Base-by-base conservation (phyloP, 495 filamentous ascomycete genomes). In the Penicillium tannophilum region DNA sequence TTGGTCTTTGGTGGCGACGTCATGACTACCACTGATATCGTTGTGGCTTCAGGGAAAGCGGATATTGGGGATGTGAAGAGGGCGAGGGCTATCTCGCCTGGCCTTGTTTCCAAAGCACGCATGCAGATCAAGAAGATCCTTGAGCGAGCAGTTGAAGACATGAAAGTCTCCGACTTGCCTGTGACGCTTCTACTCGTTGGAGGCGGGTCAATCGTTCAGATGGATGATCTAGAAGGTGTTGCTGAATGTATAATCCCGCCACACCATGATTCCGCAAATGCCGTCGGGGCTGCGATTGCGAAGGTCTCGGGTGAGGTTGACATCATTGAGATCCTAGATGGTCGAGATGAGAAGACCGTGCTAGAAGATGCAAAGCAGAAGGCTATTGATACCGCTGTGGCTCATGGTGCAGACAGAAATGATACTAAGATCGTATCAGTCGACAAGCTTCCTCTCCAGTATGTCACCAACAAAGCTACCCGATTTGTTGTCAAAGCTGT, bases 231-330 rank as follows among this genome's bases (percentile, higher is more conserved):
- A 1, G 50, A 64, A 17, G 62, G 59, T 10, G 62, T 68, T 11
- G 54, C 55, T 16, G 52, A 68, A 45, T 62, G 52, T 41, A 56
- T 68, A 11, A 62, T 60, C 23, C 63, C 66, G 6, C 61, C 64
- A 20, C 52, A 75, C 73, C 52, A 75, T 69, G 74, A 72, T 35
- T 76, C 80, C 8, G 82, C 82, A 5, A 85, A 85, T 63, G 81
- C 82, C 4, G 79, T 85, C 24, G 82, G 82, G 11, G 82, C 82
- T 16, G 83, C 83, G 0, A 81, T 77, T 59, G 59, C 79, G 14
- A 76, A 79, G 54, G 79, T 84, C 24, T 77, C 75, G 24, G 82
- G 76, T 4, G 76, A 74, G 9, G 69, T 80, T 16, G 79, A 82
- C 59, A 69, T 76, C 19, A 73, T 82, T 44, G 68, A 75, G 59